A percentile compares a stretch with the other conserved stretches of the same genome.
These are phyloP conservation scores for Lactarius psammicola DNA, from an alignment of 768 basidiomycete species.

Conservation along the genomic window DNA sequence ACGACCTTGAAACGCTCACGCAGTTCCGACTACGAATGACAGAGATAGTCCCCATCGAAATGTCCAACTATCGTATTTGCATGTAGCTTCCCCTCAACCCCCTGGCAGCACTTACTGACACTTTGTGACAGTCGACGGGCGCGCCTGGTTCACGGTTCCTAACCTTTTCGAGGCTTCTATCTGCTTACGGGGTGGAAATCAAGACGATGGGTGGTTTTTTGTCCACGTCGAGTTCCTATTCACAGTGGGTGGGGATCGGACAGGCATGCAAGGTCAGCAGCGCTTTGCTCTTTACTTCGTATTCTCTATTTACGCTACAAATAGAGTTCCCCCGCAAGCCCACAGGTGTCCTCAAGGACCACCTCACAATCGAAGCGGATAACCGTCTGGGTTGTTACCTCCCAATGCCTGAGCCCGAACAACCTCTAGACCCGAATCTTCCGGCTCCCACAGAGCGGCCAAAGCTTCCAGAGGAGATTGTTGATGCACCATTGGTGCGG, in stretches of 20 bases:
- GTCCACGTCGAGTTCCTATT: conserved; percentile 74
- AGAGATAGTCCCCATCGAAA: conserved; percentile 80
- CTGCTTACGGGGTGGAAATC: conserved; percentile 67
- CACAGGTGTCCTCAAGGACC: conserved; percentile 56
- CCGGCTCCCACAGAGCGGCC: conserved; percentile 41
- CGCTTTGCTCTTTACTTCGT: neutral
- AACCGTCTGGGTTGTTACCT: conserved; percentile 63
- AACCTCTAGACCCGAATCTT: conserved; percentile 39
- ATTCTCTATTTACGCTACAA: conserved; percentile 2
- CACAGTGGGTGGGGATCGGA: conserved; percentile 68
- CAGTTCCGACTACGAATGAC: conserved; percentile 74
- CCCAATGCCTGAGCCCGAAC: conserved; percentile 38
- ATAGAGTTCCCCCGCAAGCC: conserved; percentile 75
- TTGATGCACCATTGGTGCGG: conserved; percentile 82
- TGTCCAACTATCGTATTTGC: conserved; percentile 71
- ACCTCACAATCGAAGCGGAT: conserved; percentile 73
- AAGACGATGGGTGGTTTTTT: conserved; percentile 83
- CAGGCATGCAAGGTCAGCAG: conserved; percentile 62
- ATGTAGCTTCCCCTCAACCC: conserved; percentile 32
- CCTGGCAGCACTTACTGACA: conserved; percentile 27
- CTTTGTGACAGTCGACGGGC: conserved; percentile 58
- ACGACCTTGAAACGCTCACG: conserved; percentile 73
- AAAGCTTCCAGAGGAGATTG: conserved; percentile 55
- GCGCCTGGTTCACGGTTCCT: conserved; percentile 71
- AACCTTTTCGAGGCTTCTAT: conserved; percentile 73